Evolutionary conservation across 176 grass and related monocot genomes (phyloP), one percentile per base, ranked within the genome.

Genomic region (Phoenix roebelenii): DNA sequence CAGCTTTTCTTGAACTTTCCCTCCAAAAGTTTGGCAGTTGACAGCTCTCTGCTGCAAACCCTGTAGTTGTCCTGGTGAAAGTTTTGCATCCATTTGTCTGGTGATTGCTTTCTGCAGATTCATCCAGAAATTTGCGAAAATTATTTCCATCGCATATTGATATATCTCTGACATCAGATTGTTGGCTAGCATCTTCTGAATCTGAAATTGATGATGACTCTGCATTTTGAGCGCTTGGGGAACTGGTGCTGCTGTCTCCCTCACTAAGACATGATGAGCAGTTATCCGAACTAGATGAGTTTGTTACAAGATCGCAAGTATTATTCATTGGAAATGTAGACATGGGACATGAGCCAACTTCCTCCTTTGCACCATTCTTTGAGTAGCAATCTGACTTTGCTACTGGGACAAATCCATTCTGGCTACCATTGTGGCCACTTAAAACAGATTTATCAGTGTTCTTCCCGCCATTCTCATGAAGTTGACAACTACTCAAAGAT

Each of bases 171-270:
- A 63, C 54, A 61, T 67, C 71, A 66, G 67, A 76, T 59, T 76
- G 79, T 59, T 72, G 73, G 60, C 58, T 72, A 55, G 73, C 39
- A 67, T 88, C 92, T 76, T 97, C 92, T 19, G 92, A 88, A 54
- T 97, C 84, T 18, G 87, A 89, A 26, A 74, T 88, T 25, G 80
- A 79, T 51, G 86, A 89, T 63, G 82, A 85, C 22, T 88, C 92
- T n/a, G 57, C 70, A 76, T 88, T 85, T 63, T 78, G 87, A 60
- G 62, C 73, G 10, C 77, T 84, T 7, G 69, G 77, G 71, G 92
- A 88, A 25, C 73, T 86, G 61, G 73, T 77, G 80, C 75, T 96
- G 77, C 85, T 79, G 58, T 90, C 90, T 39, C 79, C 90, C 73
- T 95, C 86, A 9, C 86, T 79, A 57, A 72, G 73, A 77, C 77